Evolutionary conservation across 306 rosid genomes (phyloP), one percentile per base, ranked within the genome.

Genomic region (Hippophae rhamnoides): DNA sequence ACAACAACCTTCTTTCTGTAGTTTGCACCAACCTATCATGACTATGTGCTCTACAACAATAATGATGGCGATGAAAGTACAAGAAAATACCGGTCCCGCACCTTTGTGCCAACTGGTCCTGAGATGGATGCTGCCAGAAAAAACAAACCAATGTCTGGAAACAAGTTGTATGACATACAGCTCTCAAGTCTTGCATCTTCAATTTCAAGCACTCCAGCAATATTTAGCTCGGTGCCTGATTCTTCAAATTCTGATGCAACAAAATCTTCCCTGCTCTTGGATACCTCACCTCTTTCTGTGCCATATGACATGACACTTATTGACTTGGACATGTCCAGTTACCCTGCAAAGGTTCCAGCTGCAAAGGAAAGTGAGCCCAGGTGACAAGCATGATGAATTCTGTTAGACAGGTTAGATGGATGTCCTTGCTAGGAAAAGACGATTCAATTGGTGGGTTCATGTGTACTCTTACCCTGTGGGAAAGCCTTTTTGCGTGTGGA

Each of bases 1-100:
- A 43, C 13, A 53, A 13, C 50, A 31, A 31, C 8, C 47, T 10
- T 5, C 57, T 53, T 54, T 61, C 76, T 74, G 81, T 87, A 93
- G 99, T 93, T 93, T 66, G 97, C 99, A 62, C 99, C 99, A 41
- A 93, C 97, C 6, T 93, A 93, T 70, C 99, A 93, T 67, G 99
- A 93, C 70, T 93, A 93, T 67, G 99, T 93, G 43, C 97, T 93
- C 54, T 93, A 93, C 70, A 93, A 82, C 72, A 92, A 81, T 73
- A 76, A 79, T n/a, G 99, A 88, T 63, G 86, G 95, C 9, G 99
- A 88, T 25, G 96, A 88, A 73, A 97, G 94, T 61, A 59, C 80
- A 31, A 74, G 89, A 73, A 93, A 86, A 76, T 93, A 93, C 65
- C 78, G 99, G 57, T 86, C 99, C 6, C 94, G 97, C 47, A 93